Percentiles rank a stretch among this genome's conserved stretches.
phyloP scores from a whole-genome alignment of 192 early-diverging fungal genomes.

The Coemansia umbellata region DNA sequence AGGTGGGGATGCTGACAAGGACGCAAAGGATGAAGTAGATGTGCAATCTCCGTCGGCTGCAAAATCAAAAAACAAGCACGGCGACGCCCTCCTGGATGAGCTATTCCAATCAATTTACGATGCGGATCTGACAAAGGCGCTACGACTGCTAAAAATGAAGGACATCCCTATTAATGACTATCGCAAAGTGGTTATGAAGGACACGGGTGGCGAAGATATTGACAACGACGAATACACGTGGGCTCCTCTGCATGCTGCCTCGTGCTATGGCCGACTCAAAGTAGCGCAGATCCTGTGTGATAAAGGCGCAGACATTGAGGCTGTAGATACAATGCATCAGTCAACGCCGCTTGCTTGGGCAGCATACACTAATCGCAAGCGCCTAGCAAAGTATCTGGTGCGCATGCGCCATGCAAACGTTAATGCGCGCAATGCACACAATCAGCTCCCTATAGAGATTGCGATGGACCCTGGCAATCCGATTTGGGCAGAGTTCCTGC shows the following conservation, averaged over 20 bases:
- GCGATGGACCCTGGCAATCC: constrained; percentile 60
- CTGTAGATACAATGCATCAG: constrained; percentile 79
- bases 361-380: constrained; percentile 71
- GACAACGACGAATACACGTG: constrained; percentile 71
- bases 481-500: constrained; percentile 47
- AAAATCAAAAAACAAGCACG: constrained; percentile 3
- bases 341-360: constrained; percentile 89
- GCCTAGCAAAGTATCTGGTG: constrained; percentile 68
- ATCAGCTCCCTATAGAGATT: constrained; percentile 77
- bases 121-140: constrained; percentile 30
- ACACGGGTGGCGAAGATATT: constrained; percentile 36
- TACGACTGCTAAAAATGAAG: constrained; percentile 26
- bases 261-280: constrained; percentile 72
- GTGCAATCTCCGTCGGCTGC: neutral
- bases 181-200: constrained; percentile 44
- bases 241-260: constrained; percentile 81
- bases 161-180: constrained; percentile 37
- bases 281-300: constrained; percentile 66
- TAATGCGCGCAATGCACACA: constrained; percentile 69
- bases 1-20: neutral
- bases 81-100: constrained; percentile 19
- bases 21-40: neutral
- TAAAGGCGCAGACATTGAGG: constrained; percentile 72
- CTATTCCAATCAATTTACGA: constrained; percentile 50
- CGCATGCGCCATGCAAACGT: constrained; percentile 72